Evolutionary conservation across 139 green algal genomes (phyloP).

Genomic region (Tetradesmus lagerheimii): DNA sequence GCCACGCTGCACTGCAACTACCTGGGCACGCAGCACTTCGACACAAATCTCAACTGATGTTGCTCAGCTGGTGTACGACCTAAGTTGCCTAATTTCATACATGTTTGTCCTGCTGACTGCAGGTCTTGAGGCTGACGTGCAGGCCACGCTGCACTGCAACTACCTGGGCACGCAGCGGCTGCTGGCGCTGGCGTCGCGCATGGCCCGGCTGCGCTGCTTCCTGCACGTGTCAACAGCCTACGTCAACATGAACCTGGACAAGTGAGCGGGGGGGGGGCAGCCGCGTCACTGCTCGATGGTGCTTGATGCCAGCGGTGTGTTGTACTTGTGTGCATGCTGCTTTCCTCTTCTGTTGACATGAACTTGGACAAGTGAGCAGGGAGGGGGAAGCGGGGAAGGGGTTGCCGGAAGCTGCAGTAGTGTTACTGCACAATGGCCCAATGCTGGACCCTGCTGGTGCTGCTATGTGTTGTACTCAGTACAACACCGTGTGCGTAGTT

Average conservation of each 20-base stretch:
- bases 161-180: slow-evolving; percentile 49
- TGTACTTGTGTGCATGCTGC: too few species aligned
- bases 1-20: slow-evolving; percentile 52
- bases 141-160: slow-evolving; percentile 62
- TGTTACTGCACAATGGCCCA: slow-evolving; percentile 24
- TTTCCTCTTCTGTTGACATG: too few species aligned
- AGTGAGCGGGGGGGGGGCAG: too few species aligned
- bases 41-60: too few species aligned
- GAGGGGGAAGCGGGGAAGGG: too few species aligned
- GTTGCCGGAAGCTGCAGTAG: not conserved
- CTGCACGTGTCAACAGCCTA: slow-evolving; percentile 41
- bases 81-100: too few species aligned
- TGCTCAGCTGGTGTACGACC: not conserved
- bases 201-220: slow-evolving; percentile 36
- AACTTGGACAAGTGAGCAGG: slow-evolving; percentile 32
- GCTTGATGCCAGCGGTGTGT: too few species aligned
- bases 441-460: too few species aligned
- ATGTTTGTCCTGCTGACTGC: not conserved
- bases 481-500: too few species aligned
- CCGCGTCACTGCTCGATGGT: too few species aligned
- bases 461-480: too few species aligned
- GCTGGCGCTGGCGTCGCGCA: slow-evolving; percentile 43
- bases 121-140: slow-evolving; percentile 64
- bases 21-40: slow-evolving; percentile 50
- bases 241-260: slow-evolving; percentile 40